A percentile compares a stretch with the other conserved stretches of the same genome.
Conservation (phyloP, 2,329 filamentous ascomycete species). For the Arthrobotrys pseudoclavata region DNA sequence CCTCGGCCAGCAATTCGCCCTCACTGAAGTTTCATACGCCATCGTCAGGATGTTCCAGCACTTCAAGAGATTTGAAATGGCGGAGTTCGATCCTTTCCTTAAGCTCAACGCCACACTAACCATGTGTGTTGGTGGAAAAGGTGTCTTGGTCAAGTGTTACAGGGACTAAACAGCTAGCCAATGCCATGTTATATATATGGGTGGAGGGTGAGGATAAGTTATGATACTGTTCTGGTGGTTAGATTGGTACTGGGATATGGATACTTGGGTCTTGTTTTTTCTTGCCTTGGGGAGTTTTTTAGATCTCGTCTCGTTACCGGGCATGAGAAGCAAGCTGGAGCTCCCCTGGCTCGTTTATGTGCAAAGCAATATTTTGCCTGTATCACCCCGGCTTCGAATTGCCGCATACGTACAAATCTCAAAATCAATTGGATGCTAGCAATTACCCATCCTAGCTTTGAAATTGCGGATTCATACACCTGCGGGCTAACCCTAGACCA, state of each 20-base stretch:
- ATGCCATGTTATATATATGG: background rate
- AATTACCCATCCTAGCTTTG: background rate
- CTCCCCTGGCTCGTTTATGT: background rate
- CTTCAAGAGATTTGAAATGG: slow-evolving; percentile 64
- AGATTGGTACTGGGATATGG: slow-evolving; percentile 3
- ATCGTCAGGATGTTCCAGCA: slow-evolving; percentile 65
- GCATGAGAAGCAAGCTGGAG: background rate
- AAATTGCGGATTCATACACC: background rate
- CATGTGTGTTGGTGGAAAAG: slow-evolving; percentile 57
- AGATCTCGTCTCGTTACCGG: background rate
- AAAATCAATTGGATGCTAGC: background rate
- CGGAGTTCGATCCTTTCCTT: slow-evolving; percentile 59
- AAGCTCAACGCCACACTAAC: slow-evolving; percentile 61
- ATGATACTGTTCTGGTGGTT: background rate
- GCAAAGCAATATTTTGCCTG: background rate
- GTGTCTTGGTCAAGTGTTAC: slow-evolving; percentile 44
- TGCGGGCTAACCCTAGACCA: background rate
- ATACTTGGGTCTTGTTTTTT: slow-evolving; percentile 3
- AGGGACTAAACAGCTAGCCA: slow-evolving; percentile 12
- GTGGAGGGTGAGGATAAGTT: background rate
- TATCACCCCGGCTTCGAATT: background rate
- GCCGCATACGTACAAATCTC: background rate
- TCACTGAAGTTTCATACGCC: slow-evolving; percentile 65
- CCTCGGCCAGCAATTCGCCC: slow-evolving; percentile 67
- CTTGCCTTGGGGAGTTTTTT: background rate